These are phyloP conservation scores for Caloboletus inedulis DNA, from an alignment of 1,284 basidiomycete species.

Conservation along the genomic window DNA sequence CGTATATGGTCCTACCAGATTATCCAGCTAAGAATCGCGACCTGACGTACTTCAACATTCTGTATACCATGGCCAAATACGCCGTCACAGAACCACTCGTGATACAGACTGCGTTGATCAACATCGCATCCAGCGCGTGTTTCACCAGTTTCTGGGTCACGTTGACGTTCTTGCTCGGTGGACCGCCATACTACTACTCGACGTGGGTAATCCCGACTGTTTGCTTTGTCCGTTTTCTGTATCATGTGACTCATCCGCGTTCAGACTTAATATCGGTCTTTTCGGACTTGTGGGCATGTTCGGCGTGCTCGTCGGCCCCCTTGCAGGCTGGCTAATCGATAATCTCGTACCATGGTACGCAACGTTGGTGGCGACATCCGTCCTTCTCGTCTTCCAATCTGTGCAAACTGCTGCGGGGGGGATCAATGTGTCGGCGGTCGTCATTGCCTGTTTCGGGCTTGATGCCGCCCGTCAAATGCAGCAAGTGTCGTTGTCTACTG, in stretches of 20 bases:
- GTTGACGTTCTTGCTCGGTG: conserved; percentile 68
- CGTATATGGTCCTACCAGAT: conserved; percentile 64
- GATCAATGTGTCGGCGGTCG: conserved; percentile 55
- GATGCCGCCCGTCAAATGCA: conserved; percentile 46
- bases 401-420: conserved; percentile 59
- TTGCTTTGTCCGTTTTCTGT: neutral
- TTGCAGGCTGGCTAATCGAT: conserved; percentile 62
- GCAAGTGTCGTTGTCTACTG: conserved; percentile 38
- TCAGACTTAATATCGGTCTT: conserved; percentile 64
- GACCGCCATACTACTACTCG: conserved; percentile 61
- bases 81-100: conserved; percentile 66
- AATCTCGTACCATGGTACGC: conserved; percentile 65
- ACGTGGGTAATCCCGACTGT: conserved; percentile 43
- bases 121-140: conserved; percentile 53
- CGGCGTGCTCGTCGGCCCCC: conserved; percentile 60
- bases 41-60: conserved; percentile 57
- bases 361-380: conserved; percentile 47
- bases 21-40: conserved; percentile 63
- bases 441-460: conserved; percentile 43
- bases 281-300: conserved; percentile 70
- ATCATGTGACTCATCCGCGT: conserved; percentile 4
- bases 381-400: conserved; percentile 43
- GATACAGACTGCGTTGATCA: conserved; percentile 59
- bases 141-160: conserved; percentile 70
- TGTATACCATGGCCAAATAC: conserved; percentile 68